Conservation (phyloP, 345 rosid species). For the Rhizophora apiculata region DNA sequence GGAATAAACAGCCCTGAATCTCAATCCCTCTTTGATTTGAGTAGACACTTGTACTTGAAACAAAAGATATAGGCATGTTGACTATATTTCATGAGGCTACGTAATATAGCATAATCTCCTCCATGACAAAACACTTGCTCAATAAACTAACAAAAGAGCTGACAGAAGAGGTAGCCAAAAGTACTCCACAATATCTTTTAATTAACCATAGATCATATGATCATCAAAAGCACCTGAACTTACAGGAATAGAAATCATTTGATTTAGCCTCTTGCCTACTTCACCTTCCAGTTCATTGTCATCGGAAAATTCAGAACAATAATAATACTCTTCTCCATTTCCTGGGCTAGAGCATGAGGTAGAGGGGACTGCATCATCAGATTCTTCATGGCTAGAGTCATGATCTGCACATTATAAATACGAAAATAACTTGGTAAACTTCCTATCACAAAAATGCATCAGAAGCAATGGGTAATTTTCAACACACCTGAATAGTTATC, state of each 20-base stretch:
- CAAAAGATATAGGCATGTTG: too few relatives aligned
- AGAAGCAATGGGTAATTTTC: conserved; percentile 10
- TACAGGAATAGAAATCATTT: conserved; percentile 80
- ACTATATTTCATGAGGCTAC: too few relatives aligned
- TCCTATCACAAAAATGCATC: not conserved
- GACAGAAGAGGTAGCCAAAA: not conserved
- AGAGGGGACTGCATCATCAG: conserved; percentile 43
- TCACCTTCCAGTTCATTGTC: conserved; percentile 60
- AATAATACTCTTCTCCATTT: conserved; percentile 51
- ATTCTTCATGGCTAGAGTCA: conserved; percentile 48
- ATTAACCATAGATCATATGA: not conserved
- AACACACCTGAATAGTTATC: conserved; percentile 50
- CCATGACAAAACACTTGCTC: too few relatives aligned
- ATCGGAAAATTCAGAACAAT: conserved; percentile 59
- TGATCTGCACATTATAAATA: conserved; percentile 43
- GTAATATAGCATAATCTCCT: too few relatives aligned
- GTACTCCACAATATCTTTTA: not conserved
- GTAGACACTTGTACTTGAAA: too few relatives aligned
- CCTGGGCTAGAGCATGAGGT: conserved; percentile 65
- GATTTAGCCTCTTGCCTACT: conserved; percentile 74
- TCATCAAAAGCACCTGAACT: conserved; percentile 22
- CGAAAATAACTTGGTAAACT: conserved; percentile 12
- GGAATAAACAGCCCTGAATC: too few relatives aligned
- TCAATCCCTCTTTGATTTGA: too few relatives aligned
- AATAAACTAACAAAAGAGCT: too few relatives aligned